Percentiles rank a stretch among this genome's conserved stretches.
Evolutionary conservation across 495 filamentous ascomycete genomes (phyloP).

Genomic region (Penicillium daleae): DNA sequence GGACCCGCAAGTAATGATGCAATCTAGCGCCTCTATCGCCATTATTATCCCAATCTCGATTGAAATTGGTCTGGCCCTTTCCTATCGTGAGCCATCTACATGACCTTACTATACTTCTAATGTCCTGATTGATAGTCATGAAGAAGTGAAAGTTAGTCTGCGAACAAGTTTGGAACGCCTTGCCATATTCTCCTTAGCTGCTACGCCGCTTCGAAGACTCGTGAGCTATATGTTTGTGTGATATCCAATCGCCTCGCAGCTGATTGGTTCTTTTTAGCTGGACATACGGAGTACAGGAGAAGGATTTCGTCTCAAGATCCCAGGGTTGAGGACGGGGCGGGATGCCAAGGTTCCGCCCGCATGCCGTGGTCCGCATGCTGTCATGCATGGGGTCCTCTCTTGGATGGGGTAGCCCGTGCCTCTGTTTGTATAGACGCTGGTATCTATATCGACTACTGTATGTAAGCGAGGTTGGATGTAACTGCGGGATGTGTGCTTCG

Average conservation of each 20-base stretch:
- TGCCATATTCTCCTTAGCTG: not conserved
- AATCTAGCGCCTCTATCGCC: conserved; percentile 25
- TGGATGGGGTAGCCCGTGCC: not conserved
- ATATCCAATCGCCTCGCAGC: not conserved
- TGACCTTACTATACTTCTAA: not conserved
- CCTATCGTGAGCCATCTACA: not conserved
- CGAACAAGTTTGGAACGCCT: not conserved
- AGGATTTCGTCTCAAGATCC: not conserved
- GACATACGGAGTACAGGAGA: not conserved
- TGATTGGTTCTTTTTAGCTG: not conserved
- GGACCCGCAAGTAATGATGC: conserved; percentile 19
- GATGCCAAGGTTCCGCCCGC: not conserved
- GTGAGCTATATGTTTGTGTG: not conserved
- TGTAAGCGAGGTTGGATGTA: no score
- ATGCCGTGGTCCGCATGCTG: not conserved
- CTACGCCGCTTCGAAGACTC: not conserved
- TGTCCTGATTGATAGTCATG: no score
- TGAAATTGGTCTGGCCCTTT: not conserved
- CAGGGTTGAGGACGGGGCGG: not conserved
- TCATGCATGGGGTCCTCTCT: not conserved
- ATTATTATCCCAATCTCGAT: conserved; percentile 8
- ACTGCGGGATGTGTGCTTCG: no score
- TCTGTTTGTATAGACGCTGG: not conserved
- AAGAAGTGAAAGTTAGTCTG: not conserved
- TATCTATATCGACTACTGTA: not conserved